Conservation (phyloP, 2,329 filamentous ascomycete species). For the Microascus cirrosus region DNA sequence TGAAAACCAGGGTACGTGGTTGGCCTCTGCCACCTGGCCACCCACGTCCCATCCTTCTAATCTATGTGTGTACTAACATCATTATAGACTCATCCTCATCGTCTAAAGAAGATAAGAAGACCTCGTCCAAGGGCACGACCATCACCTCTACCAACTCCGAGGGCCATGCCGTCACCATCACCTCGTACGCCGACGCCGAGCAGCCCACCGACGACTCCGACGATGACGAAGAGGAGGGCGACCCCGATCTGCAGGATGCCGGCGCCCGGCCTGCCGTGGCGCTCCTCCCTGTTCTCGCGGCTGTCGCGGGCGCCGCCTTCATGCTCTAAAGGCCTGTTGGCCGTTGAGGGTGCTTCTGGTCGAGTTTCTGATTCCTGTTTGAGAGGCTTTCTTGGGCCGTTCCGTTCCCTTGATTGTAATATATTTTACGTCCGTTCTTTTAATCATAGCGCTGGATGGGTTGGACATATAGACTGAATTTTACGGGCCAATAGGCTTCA, state of each 20-base stretch:
- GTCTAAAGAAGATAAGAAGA: not conserved
- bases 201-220: conserved; percentile 11
- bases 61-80: not conserved
- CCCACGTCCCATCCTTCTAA: not conserved
- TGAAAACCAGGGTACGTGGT: conserved; percentile 1
- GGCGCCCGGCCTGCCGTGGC: conserved; percentile 10
- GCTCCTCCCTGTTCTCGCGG: conserved; percentile 11
- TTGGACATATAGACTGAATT: not conserved
- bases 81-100: not conserved
- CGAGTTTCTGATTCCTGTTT: not conserved
- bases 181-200: conserved; percentile 32
- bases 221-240: conserved; percentile 12
- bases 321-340: not conserved
- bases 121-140: conserved; percentile 15
- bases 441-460: not conserved
- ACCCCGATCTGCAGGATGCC: conserved; percentile 26
- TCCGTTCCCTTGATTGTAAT: conserved; percentile 2
- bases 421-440: not conserved
- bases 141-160: conserved; percentile 33
- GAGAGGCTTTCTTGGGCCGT: not conserved
- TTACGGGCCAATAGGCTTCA: not conserved
- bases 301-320: conserved; percentile 12
- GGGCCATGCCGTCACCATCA: conserved; percentile 32
- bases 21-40: not conserved
- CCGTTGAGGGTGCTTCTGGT: not conserved